phyloP scores from a whole-genome alignment of 352 stramenopile species.

The Phytophthora pisi region DNA sequence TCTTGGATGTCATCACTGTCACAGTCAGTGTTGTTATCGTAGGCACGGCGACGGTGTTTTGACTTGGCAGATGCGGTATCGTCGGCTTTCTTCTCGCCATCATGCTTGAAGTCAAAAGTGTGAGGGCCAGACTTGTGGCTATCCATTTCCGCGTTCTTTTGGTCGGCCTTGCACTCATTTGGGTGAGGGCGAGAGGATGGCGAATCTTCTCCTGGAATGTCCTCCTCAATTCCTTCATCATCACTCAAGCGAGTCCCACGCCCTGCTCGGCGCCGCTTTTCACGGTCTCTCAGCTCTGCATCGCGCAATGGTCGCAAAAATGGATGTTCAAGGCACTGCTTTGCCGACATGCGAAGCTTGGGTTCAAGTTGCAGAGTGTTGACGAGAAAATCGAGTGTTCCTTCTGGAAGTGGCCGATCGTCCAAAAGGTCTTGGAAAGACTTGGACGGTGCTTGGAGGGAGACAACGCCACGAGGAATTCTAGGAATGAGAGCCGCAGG shows the following conservation, averaged over 20 bases:
- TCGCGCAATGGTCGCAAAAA: slow-evolving; percentile 65
- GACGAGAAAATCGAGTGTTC: slow-evolving; percentile 71
- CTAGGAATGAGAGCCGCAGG: slow-evolving; percentile 45
- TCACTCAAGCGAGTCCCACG: slow-evolving; percentile 18
- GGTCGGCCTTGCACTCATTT: slow-evolving; percentile 27
- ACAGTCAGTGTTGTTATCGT: slow-evolving; percentile 54
- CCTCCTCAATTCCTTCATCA: slow-evolving; percentile 83
- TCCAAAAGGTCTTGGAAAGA: slow-evolving; percentile 55
- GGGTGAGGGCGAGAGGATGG: background rate
- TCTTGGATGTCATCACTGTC: slow-evolving; percentile 84
- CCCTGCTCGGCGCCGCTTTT: slow-evolving; percentile 34
- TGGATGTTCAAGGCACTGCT: slow-evolving; percentile 57
- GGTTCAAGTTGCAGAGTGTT: slow-evolving; percentile 71
- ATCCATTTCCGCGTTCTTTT: slow-evolving; percentile 12
- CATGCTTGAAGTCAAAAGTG: slow-evolving; percentile 38
- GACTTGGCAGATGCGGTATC: slow-evolving; percentile 23
- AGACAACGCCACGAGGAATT: slow-evolving; percentile 56
- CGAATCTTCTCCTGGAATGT: slow-evolving; percentile 58
- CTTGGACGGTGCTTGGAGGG: slow-evolving; percentile 45
- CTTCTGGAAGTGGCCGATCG: slow-evolving; percentile 49
- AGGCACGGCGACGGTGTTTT: slow-evolving; percentile 11
- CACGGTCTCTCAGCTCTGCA: slow-evolving; percentile 53
- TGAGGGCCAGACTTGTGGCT: slow-evolving; percentile 28
- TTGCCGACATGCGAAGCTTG: slow-evolving; percentile 54
- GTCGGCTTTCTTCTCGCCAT: slow-evolving; percentile 9